Evolutionary conservation across 768 basidiomycete genomes (phyloP), one percentile per base, ranked within the genome.

Genomic region (Dacryopinax spathularia): DNA sequence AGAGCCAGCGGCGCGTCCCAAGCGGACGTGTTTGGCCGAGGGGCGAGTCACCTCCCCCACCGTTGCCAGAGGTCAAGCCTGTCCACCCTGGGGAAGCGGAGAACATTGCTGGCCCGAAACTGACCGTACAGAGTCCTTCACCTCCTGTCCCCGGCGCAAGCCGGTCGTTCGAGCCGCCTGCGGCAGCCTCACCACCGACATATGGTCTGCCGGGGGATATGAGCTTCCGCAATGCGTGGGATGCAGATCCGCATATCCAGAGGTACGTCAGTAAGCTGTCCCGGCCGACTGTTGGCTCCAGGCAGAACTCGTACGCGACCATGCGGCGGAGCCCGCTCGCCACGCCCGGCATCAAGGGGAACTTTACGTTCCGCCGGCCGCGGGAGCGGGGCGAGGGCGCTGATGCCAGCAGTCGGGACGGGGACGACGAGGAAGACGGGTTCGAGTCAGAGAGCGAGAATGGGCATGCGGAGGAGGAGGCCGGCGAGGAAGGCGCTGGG

Each of bases 151-250:
- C 77, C 74, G 65, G 75, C 74, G 65, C 73, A 9, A 12, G 13
- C 25, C 9, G 25, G 48, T 37, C 22, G 22, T 15, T 27, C 18
- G 39, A 36, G 20, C 33, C 44, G 37, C 62, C 25, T 33, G 62
- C 62, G n/a, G 60, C 31, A 43, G 33, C 44, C 18, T 27, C 60
- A n/a, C 22, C 39, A 39, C 39, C 66, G n/a, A 37, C 63, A 22
- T 60, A 62, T 56, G 63, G 59, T 20, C 62, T 63, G 1, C 31
- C 63, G 25, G 75, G 76, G 16, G 76, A 80, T 15, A 75, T 89
- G 64, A 77, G 78, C 16, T 91, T 88, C 73, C 75, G 80, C 5
- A 91, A 96, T 74, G 88, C 87, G 1, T 92, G 91, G 90, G 94
- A 97, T 69, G 76, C 71, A 36, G 83, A 88, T 25, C 88, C 90